Base-by-base conservation (phyloP, 2,329 filamentous ascomycete species). In the Xylariaceae sp. region DNA sequence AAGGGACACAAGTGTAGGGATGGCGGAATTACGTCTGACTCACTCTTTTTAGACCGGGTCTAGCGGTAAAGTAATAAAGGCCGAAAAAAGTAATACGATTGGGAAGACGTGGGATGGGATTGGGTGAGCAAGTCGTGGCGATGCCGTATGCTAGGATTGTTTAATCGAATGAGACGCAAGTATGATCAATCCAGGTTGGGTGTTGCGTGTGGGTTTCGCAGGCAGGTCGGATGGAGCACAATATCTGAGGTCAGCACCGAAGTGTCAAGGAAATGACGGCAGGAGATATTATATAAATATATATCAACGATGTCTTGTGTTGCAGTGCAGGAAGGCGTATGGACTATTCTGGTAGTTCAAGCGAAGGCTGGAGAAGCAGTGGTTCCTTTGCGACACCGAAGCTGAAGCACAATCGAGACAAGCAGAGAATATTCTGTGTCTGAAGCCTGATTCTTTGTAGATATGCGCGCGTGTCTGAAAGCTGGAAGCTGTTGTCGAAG, bases 221-320 rank as follows among this genome's bases (percentile, higher is more conserved):
- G n/a, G n/a, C n/a, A 61, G 51, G 44, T 53, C 60, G 61, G 54
- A 60, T 65, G 65, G 53, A 46, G 68, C 60, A 65, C 65, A 71
- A 62, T 67, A 68, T 69, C 67, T 71, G 67, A 71, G 65, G 70
- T 71, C 69, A 73, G 70, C 69, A 68, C 68, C 66, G 45, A 60
- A 70, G 59, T 58, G 62, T 71, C 67, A 64, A 65, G 53, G 58
- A 62, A 65, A 70, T 67, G 69, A 69, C 64, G 63, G 64, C 66
- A 63, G 63, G 41, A 57, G 23, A 48, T 53, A 48, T 53, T 52
- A 45, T 65, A 64, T 71, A 68, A 68, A 71, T 71, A 70, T 63
- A 63, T 63, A 60, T 56, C 60, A 49, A 53, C 41, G 50, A 58
- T 54, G 61, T 43, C 53, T 54, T 50, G 45, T 56, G 65, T 62